Evolutionary conservation across 371 early-diverging fungal species (phyloP), one percentile per base, ranked within the genome.

Genomic region (Mucor circinelloides): DNA sequence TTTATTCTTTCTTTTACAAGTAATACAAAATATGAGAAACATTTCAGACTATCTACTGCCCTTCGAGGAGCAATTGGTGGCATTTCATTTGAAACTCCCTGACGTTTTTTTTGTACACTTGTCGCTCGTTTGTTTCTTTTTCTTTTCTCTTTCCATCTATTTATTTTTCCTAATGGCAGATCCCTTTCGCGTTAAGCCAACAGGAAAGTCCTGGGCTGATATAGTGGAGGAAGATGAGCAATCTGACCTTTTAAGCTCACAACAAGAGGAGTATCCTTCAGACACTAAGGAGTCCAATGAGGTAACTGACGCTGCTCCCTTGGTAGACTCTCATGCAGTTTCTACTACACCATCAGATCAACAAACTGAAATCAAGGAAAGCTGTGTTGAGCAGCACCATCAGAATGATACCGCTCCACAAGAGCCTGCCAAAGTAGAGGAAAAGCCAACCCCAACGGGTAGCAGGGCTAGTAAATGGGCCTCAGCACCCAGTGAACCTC

Each of bases 191-290:
- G 21, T 50, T 50, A 23, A 50, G 9, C 55, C 61, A 8, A 36
- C 30, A 12, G 50, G 67, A 28, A 54, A 65, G 28, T 67, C 66
- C 3, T 69, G 69, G 69, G 66, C 66, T 12, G 67, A 55, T 36
- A 66, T 63, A 28, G 52, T 69, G 6, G 67, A 65, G 19, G 58
- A 69, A 32, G 63, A 67, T 34, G 68, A 66, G 21, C 57, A 55
- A 38, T 25, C 17, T 8, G 36, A 63, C 23, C 32, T 23, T 36
- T 8, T 63, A n/a, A 17, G 36, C 17, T 28, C 57, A n/a, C 54
- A 54, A 5, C 56, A 56, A 21, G 56, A 64, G 28, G 23, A 34
- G 21, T 12, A 3, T 60, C 1, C 19, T 30, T 15, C 8, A 23
- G 31, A 30, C 28, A 13, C 25, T 8, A 54, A 63, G 54, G 50